Conservation (phyloP, 129 eudicot species). For the Helichrysum umbraculigerum region DNA sequence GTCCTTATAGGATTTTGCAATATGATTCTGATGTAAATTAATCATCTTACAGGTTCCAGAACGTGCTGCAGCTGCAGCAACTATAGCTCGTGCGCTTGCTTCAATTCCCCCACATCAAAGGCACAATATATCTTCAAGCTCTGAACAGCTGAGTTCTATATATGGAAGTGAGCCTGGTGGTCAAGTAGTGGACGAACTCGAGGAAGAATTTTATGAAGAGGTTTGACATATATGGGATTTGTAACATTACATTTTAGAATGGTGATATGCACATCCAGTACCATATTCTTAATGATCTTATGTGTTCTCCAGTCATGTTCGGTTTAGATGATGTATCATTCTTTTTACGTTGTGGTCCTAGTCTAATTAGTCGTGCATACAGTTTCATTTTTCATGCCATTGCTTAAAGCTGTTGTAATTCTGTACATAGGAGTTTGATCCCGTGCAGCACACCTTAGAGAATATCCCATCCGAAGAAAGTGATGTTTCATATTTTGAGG, state of each 20-base stretch:
- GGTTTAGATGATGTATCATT: neutral
- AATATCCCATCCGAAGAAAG: constrained; percentile 72
- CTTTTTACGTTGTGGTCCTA: neutral
- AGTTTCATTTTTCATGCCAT: constrained; percentile 7
- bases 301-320: neutral
- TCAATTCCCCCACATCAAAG: constrained; percentile 94
- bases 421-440: constrained; percentile 75
- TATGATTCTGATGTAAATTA: constrained; percentile 9
- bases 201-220: constrained; percentile 92
- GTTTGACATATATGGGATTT: constrained; percentile 37
- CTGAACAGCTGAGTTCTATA: constrained; percentile 73
- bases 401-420: constrained; percentile 32
- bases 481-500: constrained; percentile 71
- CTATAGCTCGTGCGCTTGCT: constrained; percentile 94
- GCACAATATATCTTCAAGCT: constrained; percentile 70
- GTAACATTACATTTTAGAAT: neutral
- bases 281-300: constrained; percentile 1
- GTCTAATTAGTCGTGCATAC: constrained; percentile 10
- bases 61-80: constrained; percentile 98
- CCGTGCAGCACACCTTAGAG: constrained; percentile 72
- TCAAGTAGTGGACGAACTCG: constrained; percentile 74
- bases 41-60: constrained; percentile 73
- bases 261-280: neutral
- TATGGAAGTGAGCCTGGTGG: constrained; percentile 71
- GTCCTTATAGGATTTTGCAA: neutral